A percentile compares a stretch with the other conserved stretches of the same genome.
Conservation (phyloP, 495 filamentous ascomycete species). For the Clohesyomyces aquaticus region DNA sequence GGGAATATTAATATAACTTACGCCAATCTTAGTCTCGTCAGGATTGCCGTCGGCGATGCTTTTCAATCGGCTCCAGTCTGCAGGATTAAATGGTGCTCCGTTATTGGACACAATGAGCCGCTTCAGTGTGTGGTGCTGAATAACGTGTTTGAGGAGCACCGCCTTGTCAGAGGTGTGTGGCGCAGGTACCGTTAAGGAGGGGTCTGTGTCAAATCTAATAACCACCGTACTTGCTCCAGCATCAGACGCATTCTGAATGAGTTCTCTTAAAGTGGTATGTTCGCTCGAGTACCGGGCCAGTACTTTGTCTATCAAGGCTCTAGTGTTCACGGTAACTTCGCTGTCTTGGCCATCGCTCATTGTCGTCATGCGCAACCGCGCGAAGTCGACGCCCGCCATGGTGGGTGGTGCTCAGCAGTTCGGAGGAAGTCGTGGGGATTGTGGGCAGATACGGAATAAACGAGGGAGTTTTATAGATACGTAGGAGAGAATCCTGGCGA, state of each 20-base stretch:
- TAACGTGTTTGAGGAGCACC: slow-evolving; percentile 75
- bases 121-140: slow-evolving; percentile 80
- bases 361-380: slow-evolving; percentile 80
- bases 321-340: slow-evolving; percentile 97
- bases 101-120: slow-evolving; percentile 88
- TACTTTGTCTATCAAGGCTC: slow-evolving; percentile 96
- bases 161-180: slow-evolving; percentile 68
- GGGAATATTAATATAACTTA: too few relatives aligned
- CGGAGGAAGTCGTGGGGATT: background rate
- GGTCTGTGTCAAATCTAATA: slow-evolving; percentile 86
- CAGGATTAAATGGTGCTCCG: slow-evolving; percentile 78
- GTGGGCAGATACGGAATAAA: too few relatives aligned
- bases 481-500: background rate
- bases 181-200: slow-evolving; percentile 74
- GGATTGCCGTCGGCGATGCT: slow-evolving; percentile 98
- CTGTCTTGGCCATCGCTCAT: slow-evolving; percentile 85
- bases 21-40: slow-evolving; percentile 98
- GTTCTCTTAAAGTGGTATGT: slow-evolving; percentile 82
- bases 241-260: slow-evolving; percentile 97
- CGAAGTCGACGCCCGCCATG: slow-evolving; percentile 71
- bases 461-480: background rate
- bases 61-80: slow-evolving; percentile 92
- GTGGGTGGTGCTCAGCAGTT: background rate
- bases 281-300: slow-evolving; percentile 93
- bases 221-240: slow-evolving; percentile 86